Evolutionary conservation across 768 basidiomycete species (phyloP), one percentile per base, ranked within the genome.

Genomic region (Termitomyces sp.): DNA sequence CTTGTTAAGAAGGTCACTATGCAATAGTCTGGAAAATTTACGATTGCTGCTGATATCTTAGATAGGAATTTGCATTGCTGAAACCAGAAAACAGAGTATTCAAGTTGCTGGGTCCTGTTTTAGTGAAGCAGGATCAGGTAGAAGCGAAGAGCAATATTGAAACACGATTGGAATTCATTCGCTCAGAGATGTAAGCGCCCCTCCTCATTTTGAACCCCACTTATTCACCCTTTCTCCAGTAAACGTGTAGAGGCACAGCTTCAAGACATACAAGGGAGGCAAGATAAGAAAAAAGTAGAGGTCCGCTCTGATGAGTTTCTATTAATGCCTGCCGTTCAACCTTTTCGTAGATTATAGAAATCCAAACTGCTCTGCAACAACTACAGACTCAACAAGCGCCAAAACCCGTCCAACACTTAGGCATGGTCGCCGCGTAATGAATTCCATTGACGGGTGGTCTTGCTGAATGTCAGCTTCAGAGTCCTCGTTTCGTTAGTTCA

Each of bases 91-190:
- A 95, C 70, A 82, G 80, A 15, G 84, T 98, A 7, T 98, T 87
- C 80, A 98, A 98, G 77, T 84, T 92, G 36, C 83, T 96, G 43
- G 96, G 96, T 1, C 93, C 94, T 1, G 89, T 96, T 6, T 83
- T 98, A 32, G 87, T 98, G 9, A 85, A 89, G 67, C 96, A 98
- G 74, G 95, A 97, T 66, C 87, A 89, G 68, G 74, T 74, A 6
- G 96, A 97, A 66, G 96, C 95, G 37, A 91, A 90, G 72, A 78
- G 75, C 65, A 97, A 93, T 69, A 92, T 98, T 29, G 86, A 94
- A 67, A 96, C 91, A 52, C 87, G 96, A 9, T 76, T 98, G 38
- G 91, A 92, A 60, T 96, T 93, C 76, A 98, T 98, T 68, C 80
- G 76, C 48, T 76, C 86, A 59, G 95, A 98, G 74, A 94, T 96